Percentiles rank a stretch among this genome's conserved stretches.
phyloP scores from a whole-genome alignment of 345 rosid genomes.

The Fremontodendron californicum region DNA sequence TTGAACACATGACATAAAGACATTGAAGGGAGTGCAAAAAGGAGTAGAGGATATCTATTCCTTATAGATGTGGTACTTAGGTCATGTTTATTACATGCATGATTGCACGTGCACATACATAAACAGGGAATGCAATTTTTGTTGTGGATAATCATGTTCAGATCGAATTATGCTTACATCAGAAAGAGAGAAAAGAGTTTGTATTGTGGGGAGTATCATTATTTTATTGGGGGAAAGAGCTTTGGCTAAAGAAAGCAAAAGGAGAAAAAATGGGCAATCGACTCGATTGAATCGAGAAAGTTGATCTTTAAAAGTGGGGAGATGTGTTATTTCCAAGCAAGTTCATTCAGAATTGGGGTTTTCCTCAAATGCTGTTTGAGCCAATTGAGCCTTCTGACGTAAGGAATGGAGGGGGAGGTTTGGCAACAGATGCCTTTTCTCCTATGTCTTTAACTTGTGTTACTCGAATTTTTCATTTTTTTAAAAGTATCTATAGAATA shows the following conservation, averaged over 20 bases:
- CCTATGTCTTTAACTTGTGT: constrained; percentile 22
- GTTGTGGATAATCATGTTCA: constrained; percentile 52
- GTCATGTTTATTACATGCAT: constrained; percentile 22
- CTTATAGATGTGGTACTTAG: constrained; percentile 4
- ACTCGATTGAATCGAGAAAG: too few species aligned
- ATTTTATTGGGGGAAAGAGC: constrained; percentile 38
- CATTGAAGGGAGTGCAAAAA: too few species aligned
- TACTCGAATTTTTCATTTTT: too few species aligned
- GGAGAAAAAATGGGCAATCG: constrained; percentile 27
- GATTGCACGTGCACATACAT: constrained; percentile 18
- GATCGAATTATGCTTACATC: constrained; percentile 50
- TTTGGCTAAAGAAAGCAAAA: constrained; percentile 24
- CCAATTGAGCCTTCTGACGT: constrained; percentile 31
- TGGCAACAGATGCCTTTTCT: constrained; percentile 27
- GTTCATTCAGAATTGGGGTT: constrained; percentile 16
- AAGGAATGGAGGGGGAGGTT: constrained; percentile 27
- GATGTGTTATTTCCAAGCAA: constrained; percentile 20
- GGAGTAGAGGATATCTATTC: too few species aligned
- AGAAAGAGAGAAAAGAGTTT: constrained; percentile 29
- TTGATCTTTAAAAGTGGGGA: constrained; percentile 43
- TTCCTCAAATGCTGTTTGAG: constrained; percentile 14
- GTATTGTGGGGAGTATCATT: constrained; percentile 50
- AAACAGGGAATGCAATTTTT: constrained; percentile 17
- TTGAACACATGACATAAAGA: too few species aligned
- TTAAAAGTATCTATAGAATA: too few species aligned